Percentiles rank a stretch among this genome's conserved stretches.
These are phyloP conservation scores for Porcisia deanei DNA, from an alignment of 208 protist species.

Conservation along the genomic window DNA sequence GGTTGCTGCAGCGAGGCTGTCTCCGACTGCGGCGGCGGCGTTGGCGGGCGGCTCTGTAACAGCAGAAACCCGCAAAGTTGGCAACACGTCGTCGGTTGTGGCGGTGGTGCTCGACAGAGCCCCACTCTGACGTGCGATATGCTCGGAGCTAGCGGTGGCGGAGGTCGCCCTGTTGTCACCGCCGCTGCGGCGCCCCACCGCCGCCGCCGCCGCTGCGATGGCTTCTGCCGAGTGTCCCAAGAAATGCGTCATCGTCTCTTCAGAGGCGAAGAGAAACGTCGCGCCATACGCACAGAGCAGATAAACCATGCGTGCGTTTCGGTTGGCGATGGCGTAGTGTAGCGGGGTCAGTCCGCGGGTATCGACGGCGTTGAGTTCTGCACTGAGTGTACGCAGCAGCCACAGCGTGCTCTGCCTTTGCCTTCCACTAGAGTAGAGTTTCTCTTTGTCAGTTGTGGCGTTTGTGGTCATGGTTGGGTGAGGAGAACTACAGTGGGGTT, in stretches of 20 bases:
- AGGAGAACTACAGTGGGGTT: slow-evolving; percentile 16
- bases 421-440: neutral
- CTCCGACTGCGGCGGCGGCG: too few relatives aligned
- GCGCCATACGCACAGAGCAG: slow-evolving; percentile 42
- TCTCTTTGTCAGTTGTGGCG: neutral
- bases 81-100: neutral
- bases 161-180: neutral
- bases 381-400: slow-evolving; percentile 13
- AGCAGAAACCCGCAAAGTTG: neutral
- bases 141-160: neutral
- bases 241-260: slow-evolving; percentile 17
- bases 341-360: slow-evolving; percentile 38
- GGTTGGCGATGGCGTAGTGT: slow-evolving; percentile 54
- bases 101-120: neutral
- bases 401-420: slow-evolving; percentile 11
- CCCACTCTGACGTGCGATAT: neutral
- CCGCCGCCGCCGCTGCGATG: slow-evolving; percentile 10
- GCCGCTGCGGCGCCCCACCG: neutral
- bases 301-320: slow-evolving; percentile 43
- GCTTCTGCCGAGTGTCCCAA: slow-evolving; percentile 14
- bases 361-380: slow-evolving; percentile 37
- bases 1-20: too few relatives aligned
- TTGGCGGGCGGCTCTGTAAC: neutral
- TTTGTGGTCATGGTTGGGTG: neutral
- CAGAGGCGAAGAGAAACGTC: slow-evolving; percentile 37